phyloP scores from a whole-genome alignment of 345 rosid genomes.

The Moricandia arvensis region DNA sequence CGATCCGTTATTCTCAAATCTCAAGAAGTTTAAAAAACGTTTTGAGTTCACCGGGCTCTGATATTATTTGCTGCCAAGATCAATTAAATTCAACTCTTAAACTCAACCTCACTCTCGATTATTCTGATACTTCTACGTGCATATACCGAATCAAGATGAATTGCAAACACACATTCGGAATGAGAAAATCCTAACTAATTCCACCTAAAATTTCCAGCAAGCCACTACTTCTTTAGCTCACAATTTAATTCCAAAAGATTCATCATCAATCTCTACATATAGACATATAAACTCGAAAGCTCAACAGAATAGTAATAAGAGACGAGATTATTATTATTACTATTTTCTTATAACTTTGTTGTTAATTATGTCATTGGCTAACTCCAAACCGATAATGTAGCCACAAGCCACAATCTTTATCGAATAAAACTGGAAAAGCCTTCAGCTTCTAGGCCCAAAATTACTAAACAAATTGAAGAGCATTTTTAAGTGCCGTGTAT shows the following conservation, averaged over 20 bases:
- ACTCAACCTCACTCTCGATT: not conserved
- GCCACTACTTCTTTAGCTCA: not conserved
- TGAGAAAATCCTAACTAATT: not conserved
- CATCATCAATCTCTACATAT: not conserved
- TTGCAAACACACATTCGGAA: not conserved
- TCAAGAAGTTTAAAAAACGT: not conserved
- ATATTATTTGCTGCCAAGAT: not conserved
- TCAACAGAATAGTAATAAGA: not conserved
- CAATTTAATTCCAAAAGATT: not conserved
- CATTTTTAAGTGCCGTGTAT: not conserved
- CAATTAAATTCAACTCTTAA: not conserved
- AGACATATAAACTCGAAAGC: not conserved
- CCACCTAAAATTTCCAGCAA: not conserved
- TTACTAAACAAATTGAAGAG: not conserved
- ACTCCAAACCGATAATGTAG: not conserved
- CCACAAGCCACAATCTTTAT: not conserved
- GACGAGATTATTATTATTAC: not conserved
- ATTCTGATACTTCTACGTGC: not conserved
- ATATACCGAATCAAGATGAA: not conserved
- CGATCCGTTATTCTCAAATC: too few relatives aligned
- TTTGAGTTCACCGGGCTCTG: not conserved
- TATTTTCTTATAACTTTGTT: not conserved
- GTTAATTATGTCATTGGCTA: not conserved
- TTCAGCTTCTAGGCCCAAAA: not conserved
- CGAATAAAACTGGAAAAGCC: not conserved